These are phyloP conservation scores for Cercospora nicotianae DNA, from an alignment of 2,329 filamentous ascomycete species.

Conservation along the genomic window DNA sequence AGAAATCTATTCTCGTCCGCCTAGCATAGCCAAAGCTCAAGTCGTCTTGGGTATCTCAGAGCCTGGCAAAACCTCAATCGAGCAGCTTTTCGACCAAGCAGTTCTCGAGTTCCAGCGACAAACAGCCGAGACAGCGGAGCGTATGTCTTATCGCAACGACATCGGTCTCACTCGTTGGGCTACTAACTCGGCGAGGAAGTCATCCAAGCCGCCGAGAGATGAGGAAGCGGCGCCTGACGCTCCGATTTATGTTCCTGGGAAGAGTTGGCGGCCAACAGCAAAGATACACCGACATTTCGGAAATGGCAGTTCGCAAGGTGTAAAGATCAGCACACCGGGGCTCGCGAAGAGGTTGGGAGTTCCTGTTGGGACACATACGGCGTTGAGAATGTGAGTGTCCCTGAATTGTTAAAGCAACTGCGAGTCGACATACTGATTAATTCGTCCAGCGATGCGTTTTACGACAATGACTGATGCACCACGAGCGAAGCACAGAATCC, in stretches of 20 bases:
- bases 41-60: not conserved
- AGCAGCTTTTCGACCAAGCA: constrained; percentile 14
- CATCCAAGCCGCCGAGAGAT: not conserved
- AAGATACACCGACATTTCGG: constrained; percentile 7
- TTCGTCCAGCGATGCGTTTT: not conserved
- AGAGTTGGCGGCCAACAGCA: constrained; percentile 12
- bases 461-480: not conserved
- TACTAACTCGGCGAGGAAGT: not conserved
- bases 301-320: not conserved
- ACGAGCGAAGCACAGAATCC: not conserved
- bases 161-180: not conserved
- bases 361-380: not conserved
- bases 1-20: not conserved
- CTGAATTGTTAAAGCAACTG: not conserved
- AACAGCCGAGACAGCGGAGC: constrained; percentile 1
- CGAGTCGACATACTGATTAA: not conserved
- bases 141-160: constrained; percentile 6
- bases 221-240: not conserved
- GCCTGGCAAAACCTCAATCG: constrained; percentile 12
- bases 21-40: constrained; percentile 11
- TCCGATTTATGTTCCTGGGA: not conserved
- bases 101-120: constrained; percentile 6
- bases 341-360: constrained; percentile 18
- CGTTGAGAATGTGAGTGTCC: not conserved
- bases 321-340: constrained; percentile 12